Conservation (phyloP, 768 basidiomycete species). For the Leccinum uliginosum region DNA sequence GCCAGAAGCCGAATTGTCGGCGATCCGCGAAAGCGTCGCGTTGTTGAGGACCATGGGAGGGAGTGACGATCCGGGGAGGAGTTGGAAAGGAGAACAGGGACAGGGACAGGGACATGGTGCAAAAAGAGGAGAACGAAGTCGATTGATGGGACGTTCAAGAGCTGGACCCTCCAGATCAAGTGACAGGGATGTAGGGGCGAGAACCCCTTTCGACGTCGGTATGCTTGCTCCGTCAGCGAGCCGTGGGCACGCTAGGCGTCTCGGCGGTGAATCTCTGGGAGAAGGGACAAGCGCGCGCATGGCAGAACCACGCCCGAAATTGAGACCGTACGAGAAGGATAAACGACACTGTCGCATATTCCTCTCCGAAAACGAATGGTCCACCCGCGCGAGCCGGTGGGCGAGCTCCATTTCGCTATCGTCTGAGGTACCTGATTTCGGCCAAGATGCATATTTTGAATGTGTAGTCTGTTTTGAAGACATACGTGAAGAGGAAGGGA, state of each 20-base stretch:
- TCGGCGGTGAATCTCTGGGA: background rate
- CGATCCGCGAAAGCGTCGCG: constrained; percentile 46
- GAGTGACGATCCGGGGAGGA: constrained; percentile 31
- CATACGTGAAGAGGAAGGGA: constrained; percentile 35
- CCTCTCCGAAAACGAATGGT: constrained; percentile 11
- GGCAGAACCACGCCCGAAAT: background rate
- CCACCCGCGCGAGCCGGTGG: background rate
- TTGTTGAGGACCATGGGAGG: constrained; percentile 40
- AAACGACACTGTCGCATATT: constrained; percentile 28
- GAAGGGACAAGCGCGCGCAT: constrained; percentile 5
- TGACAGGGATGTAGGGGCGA: background rate
- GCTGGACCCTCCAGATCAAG: constrained; percentile 1
- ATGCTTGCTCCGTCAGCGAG: background rate
- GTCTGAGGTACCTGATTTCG: constrained; percentile 1
- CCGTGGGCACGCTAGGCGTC: background rate
- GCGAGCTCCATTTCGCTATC: background rate
- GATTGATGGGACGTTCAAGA: background rate
- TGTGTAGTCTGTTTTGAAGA: constrained; percentile 57
- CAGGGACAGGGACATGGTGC: background rate
- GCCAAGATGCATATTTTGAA: constrained; percentile 31
- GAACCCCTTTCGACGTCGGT: background rate
- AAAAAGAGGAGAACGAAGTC: background rate
- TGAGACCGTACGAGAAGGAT: constrained; percentile 15
- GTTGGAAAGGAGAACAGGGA: background rate
- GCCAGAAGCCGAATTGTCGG: constrained; percentile 21